Evolutionary conservation across 2,329 filamentous ascomycete species (phyloP).

Genomic region (Epichloe elymi): DNA sequence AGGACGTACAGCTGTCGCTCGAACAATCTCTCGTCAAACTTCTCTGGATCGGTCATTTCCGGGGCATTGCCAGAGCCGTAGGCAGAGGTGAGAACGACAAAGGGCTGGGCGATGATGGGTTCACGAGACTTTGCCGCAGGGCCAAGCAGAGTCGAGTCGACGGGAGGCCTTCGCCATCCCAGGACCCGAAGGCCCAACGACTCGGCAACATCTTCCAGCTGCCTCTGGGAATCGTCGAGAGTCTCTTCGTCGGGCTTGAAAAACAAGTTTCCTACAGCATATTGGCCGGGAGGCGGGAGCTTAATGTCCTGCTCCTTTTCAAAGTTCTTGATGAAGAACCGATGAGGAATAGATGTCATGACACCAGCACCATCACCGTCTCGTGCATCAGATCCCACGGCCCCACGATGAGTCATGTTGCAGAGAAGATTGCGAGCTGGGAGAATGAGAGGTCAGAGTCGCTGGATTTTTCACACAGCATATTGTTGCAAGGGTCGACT

Average conservation of each 20-base stretch:
- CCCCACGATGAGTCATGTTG: slow-evolving; percentile 99
- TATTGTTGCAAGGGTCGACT: slow-evolving; percentile 19
- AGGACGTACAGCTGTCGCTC: slow-evolving; percentile 90
- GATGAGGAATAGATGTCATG: slow-evolving; percentile 98
- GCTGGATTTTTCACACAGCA: background rate
- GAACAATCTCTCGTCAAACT: slow-evolving; percentile 75
- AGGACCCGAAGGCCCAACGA: slow-evolving; percentile 78
- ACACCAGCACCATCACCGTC: slow-evolving; percentile 97
- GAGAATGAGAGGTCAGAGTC: background rate
- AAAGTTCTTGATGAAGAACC: slow-evolving; percentile 98
- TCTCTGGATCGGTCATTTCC: slow-evolving; percentile 61
- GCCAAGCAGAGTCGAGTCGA: slow-evolving; percentile 84
- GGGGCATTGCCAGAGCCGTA: slow-evolving; percentile 75
- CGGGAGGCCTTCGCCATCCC: slow-evolving; percentile 91
- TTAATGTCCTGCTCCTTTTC: slow-evolving; percentile 79
- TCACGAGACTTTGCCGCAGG: slow-evolving; percentile 88
- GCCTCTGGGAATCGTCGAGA: slow-evolving; percentile 76
- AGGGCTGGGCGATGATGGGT: slow-evolving; percentile 89
- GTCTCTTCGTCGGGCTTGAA: slow-evolving; percentile 94
- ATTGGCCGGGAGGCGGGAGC: slow-evolving; percentile 79
- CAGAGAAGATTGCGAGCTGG: slow-evolving; percentile 60
- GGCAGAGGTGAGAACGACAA: slow-evolving; percentile 74
- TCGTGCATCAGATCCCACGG: slow-evolving; percentile 92
- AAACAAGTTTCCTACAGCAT: slow-evolving; percentile 94
- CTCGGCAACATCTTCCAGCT: slow-evolving; percentile 89